phyloP scores from a whole-genome alignment of 768 basidiomycete genomes.

The Piloderma croceum region DNA sequence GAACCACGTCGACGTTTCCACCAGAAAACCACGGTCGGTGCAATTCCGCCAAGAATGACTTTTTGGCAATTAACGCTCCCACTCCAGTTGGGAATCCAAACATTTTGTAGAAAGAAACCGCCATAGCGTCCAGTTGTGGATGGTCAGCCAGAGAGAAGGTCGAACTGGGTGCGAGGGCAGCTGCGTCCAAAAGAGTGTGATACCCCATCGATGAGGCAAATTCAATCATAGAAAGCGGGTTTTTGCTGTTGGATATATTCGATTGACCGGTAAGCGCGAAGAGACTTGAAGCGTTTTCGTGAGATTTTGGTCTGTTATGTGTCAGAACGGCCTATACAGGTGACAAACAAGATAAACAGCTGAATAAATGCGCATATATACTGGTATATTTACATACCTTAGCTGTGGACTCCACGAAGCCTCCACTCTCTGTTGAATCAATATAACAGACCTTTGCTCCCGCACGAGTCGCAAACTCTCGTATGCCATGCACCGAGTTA shows the following conservation, averaged over 20 bases:
- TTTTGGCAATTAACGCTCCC: conserved; percentile 72
- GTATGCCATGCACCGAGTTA: conserved; percentile 79
- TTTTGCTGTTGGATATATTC: conserved; percentile 75
- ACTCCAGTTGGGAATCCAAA: conserved; percentile 84
- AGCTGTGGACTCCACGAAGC: conserved; percentile 51
- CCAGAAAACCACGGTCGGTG: conserved; percentile 82
- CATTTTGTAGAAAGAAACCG: conserved; percentile 86
- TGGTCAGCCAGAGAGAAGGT: conserved; percentile 57
- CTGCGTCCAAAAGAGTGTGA: conserved; percentile 73
- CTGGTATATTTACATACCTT: conserved; percentile 41
- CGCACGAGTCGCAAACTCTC: conserved; percentile 56
- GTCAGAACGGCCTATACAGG: conserved; percentile 47
- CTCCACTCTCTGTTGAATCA: conserved; percentile 56
- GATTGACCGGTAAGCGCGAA: conserved; percentile 79
- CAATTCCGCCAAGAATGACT: conserved; percentile 54
- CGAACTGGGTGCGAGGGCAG: conserved; percentile 73
- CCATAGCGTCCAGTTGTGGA: conserved; percentile 79
- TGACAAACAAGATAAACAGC: conserved; percentile 1
- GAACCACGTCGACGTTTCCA: conserved; percentile 76
- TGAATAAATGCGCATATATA: conserved; percentile 15
- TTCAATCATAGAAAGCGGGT: conserved; percentile 54
- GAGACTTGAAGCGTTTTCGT: conserved; percentile 45
- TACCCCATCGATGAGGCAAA: conserved; percentile 68
- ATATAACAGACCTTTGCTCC: conserved; percentile 62
- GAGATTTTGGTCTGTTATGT: conserved; percentile 41